Conservation (phyloP, 352 stramenopile genomes). For the Globisporangium rhizosaccharum region DNA sequence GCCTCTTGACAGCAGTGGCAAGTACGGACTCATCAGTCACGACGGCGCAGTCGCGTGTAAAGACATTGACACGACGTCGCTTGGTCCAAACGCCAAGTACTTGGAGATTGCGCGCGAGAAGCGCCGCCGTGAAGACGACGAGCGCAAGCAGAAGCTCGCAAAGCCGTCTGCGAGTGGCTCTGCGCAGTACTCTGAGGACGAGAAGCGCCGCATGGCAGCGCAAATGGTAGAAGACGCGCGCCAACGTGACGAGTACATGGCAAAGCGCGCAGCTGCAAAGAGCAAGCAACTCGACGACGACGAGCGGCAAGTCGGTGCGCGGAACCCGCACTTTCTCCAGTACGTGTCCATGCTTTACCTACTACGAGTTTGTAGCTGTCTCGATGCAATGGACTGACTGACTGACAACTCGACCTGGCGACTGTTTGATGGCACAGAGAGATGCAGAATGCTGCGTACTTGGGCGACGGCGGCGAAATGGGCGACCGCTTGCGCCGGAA, state of each 20-base stretch:
- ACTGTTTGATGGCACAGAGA: slow-evolving; percentile 23
- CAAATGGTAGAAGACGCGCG: slow-evolving; percentile 77
- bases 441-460: slow-evolving; percentile 71
- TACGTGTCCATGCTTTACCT: slow-evolving; percentile 18
- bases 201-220: slow-evolving; percentile 49
- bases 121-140: slow-evolving; percentile 62
- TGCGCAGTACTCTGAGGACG: slow-evolving; percentile 38
- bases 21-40: slow-evolving; percentile 63
- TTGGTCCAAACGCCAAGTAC: slow-evolving; percentile 77
- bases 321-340: slow-evolving; percentile 77
- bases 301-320: slow-evolving; percentile 32
- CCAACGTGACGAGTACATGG: slow-evolving; percentile 57
- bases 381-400: background rate
- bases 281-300: slow-evolving; percentile 48
- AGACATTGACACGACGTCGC: slow-evolving; percentile 66
- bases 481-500: slow-evolving; percentile 71
- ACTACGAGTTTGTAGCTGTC: slow-evolving; percentile 6
- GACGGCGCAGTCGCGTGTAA: slow-evolving; percentile 58
- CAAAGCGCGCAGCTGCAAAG: slow-evolving; percentile 43
- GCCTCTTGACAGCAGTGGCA: slow-evolving; percentile 24
- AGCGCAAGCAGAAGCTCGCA: slow-evolving; percentile 52
- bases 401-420: background rate
- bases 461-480: slow-evolving; percentile 58
- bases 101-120: slow-evolving; percentile 65
- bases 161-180: slow-evolving; percentile 25